Percentiles rank a stretch among this genome's conserved stretches.
Evolutionary conservation across 257 asterid genomes (phyloP).

Genomic region (Solanum bukasovii): DNA sequence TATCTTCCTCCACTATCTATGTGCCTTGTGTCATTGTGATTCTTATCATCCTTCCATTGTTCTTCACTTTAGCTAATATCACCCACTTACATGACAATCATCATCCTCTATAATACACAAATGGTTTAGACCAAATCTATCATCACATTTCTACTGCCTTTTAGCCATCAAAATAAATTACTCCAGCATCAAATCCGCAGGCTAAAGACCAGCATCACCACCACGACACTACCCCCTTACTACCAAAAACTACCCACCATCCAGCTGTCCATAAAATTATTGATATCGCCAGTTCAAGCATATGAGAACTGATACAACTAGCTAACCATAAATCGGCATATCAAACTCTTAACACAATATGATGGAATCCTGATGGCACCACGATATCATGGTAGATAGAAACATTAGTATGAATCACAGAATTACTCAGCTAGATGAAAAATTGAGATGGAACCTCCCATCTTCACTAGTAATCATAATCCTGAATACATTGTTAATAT

Average conservation of each 20-base stretch:
- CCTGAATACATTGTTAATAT: neutral
- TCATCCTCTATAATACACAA: neutral
- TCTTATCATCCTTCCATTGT: neutral
- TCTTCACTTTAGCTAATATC: neutral
- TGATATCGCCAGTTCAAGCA: neutral
- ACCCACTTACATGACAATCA: neutral
- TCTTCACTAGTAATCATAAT: neutral
- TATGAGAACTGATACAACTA: neutral
- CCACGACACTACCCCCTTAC: neutral
- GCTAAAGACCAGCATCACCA: neutral
- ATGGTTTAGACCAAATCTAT: neutral
- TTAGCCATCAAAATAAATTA: neutral
- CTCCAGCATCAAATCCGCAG: neutral
- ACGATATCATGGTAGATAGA: neutral
- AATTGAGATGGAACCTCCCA: neutral
- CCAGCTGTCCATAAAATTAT: neutral
- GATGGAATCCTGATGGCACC: neutral
- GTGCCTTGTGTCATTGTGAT: neutral
- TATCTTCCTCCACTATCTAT: neutral
- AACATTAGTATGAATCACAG: neutral
- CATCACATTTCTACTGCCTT: neutral
- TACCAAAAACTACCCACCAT: neutral
- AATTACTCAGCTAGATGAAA: neutral
- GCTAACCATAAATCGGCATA: neutral
- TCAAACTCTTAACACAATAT: neutral